Base-by-base conservation (phyloP, 75 land plant genomes). In the Cryptomeria japonica region DNA sequence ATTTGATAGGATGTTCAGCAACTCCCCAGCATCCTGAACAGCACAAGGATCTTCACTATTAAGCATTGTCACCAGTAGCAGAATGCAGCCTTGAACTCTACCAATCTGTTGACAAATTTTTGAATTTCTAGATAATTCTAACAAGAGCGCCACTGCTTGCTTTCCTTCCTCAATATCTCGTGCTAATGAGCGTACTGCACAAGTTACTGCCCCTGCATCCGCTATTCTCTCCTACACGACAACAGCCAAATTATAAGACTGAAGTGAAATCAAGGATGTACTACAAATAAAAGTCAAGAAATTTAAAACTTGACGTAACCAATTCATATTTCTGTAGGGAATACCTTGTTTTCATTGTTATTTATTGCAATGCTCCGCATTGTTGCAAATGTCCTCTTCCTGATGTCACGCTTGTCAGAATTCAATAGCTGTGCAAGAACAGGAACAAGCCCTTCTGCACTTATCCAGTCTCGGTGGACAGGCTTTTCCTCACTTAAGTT, bases 91-190 rank as follows among this genome's bases (percentile, higher is more conserved):
- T 86, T 93, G 91, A 11, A 91, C 85, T 86, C 92, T 93, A 28
- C 93, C 95, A 38, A 92, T 86, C n/a, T 91, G 73, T 51, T 91
- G 78, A 51, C 94, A 78, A n/a, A 92, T 88, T 44, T 88, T 89
- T 34, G 46, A 36, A 9, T 49, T 73, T 31, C 14, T 78, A 4
- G 83, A 89, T 15, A 89, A 38, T 75, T 58, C 73, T 89, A 92
- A 42, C 44, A 96, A 80, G n/a, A 96, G 85, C 53, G 94, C 92
- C 16, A 92, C 95, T 41, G 95, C 96, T 86, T 92, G 94, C 88
- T 93, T 93, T 19, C 88, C 38, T 64, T 94, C 95, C 38, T 88
- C 94, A 61, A 37, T 88, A 78, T 92, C 91, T 87, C 93, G 38
- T 10, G 92, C 56, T 86, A 96, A 86, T 51, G 92, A 94, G 51